A percentile compares a stretch with the other conserved stretches of the same genome.
phyloP scores from a whole-genome alignment of 2,329 filamentous ascomycete species.

The Aspergillus costaricaensis region DNA sequence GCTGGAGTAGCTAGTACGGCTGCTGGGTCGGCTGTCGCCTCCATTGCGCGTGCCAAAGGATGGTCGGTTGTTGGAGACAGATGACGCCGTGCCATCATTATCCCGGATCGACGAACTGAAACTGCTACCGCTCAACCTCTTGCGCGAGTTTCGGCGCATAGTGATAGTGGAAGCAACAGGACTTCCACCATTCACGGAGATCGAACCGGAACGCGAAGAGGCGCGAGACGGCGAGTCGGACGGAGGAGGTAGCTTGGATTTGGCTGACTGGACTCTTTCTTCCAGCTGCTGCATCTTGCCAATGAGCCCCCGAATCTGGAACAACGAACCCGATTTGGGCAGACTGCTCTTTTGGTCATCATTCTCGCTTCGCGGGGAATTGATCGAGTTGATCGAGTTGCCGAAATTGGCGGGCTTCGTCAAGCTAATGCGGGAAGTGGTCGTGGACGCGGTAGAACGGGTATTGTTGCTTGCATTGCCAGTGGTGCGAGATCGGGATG shows the following conservation, averaged over 20 bases:
- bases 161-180: slow-evolving; percentile 59
- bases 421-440: slow-evolving; percentile 41
- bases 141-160: slow-evolving; percentile 49
- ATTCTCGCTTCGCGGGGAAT: slow-evolving; percentile 27
- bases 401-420: slow-evolving; percentile 31
- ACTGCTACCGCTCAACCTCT: slow-evolving; percentile 47
- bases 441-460: slow-evolving; percentile 47
- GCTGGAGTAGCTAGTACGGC: slow-evolving; percentile 64
- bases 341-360: slow-evolving; percentile 49
- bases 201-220: slow-evolving; percentile 68
- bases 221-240: slow-evolving; percentile 73
- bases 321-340: slow-evolving; percentile 71
- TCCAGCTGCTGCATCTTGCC: slow-evolving; percentile 97
- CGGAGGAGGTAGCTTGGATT: slow-evolving; percentile 87
- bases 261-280: slow-evolving; percentile 84
- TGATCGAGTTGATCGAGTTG: slow-evolving; percentile 46
- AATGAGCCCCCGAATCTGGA: slow-evolving; percentile 89
- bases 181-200: slow-evolving; percentile 43
- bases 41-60: slow-evolving; percentile 52
- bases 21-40: slow-evolving; percentile 67
- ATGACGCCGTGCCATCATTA: slow-evolving; percentile 39
- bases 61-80: slow-evolving; percentile 40
- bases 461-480: slow-evolving; percentile 54
- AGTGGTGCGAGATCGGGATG: slow-evolving; percentile 55
- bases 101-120: slow-evolving; percentile 42